Evolutionary conservation across 495 filamentous ascomycete genomes (phyloP), one percentile per base, ranked within the genome.

Genomic region (Penicillium maclennaniae): DNA sequence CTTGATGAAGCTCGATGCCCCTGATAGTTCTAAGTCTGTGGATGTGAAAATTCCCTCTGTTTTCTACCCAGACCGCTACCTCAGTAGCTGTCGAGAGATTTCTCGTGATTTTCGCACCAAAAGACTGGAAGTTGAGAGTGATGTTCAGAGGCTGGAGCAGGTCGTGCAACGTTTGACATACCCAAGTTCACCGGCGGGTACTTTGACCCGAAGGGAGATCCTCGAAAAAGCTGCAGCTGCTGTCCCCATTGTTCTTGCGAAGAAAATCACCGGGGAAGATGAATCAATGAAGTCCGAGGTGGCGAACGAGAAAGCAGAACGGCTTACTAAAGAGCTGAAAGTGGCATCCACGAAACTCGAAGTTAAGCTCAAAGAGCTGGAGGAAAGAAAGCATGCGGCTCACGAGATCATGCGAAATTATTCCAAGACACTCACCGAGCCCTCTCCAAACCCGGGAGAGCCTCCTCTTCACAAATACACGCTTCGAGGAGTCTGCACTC

Each of bases 61-160:
- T 0, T 83, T 91, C 58, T 95, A 92, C 60, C 78, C 84, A 7
- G 91, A 95, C 65, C 79, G 90, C 34, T 96, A 95, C 67, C 67
- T 91, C 52, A 76, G 81, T 47, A 70, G 67, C 31, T 80, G 79
- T 52, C 75, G 75, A 54, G 73, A 83, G 2, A 60, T 78, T 50
- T 70, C 83, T 17, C 76, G 68, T 44, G 77, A 77, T n/a, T 72
- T 82, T 50, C 71, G 76, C 14, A 46, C 59, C 6, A 67, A 67
- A 41, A 69, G 69, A 59, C 65, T 72, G 8, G 55, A 69, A 20
- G 66, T 73, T 4, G 61, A 64, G 17, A 61, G 72, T 25, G 67
- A 75, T 27, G 65, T 82, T 14, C 56, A 69, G 25, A 62, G 68
- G 27, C 49, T 82, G 44, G 75, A 79, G 48, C 49, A 48, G 14